phyloP scores from a whole-genome alignment of 352 stramenopile genomes.

The Nothophytophthora sp. region DNA sequence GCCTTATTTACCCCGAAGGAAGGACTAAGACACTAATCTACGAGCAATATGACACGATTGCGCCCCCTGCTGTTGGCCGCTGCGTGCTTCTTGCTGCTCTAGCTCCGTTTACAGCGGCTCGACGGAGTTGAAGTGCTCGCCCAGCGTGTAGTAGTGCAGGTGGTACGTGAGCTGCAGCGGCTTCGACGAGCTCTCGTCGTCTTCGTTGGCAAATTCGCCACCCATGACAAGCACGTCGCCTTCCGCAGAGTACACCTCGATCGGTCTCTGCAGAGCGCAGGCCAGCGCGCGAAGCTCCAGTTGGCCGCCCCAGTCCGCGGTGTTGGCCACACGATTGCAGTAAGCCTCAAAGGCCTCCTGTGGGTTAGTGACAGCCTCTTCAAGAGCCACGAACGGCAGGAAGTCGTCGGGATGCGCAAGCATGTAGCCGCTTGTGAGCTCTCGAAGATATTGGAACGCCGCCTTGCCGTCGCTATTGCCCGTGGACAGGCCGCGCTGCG shows the following conservation, averaged over 20 bases:
- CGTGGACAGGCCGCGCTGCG: constrained; percentile 44
- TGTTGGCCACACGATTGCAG: constrained; percentile 89
- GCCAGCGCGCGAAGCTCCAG: constrained; percentile 95
- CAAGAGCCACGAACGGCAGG: constrained; percentile 88
- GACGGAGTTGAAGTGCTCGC: constrained; percentile 99
- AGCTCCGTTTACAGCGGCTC: constrained; percentile 6
- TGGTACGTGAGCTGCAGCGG: constrained; percentile 95
- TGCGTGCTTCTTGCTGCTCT: background rate
- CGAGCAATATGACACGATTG: no score
- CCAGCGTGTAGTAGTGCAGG: constrained; percentile 98
- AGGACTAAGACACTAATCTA: no score
- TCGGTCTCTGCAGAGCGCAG: constrained; percentile 82
- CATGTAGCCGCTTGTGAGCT: constrained; percentile 81
- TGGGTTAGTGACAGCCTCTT: constrained; percentile 32
- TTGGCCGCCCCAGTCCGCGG: constrained; percentile 97
- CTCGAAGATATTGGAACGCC: constrained; percentile 69
- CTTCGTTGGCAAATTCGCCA: constrained; percentile 58
- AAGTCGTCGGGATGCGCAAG: constrained; percentile 89
- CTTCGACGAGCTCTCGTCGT: constrained; percentile 35
- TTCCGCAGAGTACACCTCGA: constrained; percentile 93
- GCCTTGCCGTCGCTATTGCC: constrained; percentile 23
- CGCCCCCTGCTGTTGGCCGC: no score
- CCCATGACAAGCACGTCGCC: constrained; percentile 90
- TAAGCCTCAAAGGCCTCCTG: constrained; percentile 87
- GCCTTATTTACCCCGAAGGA: no score